Conservation (phyloP, 768 basidiomycete species). For the Dendrothele bispora region DNA sequence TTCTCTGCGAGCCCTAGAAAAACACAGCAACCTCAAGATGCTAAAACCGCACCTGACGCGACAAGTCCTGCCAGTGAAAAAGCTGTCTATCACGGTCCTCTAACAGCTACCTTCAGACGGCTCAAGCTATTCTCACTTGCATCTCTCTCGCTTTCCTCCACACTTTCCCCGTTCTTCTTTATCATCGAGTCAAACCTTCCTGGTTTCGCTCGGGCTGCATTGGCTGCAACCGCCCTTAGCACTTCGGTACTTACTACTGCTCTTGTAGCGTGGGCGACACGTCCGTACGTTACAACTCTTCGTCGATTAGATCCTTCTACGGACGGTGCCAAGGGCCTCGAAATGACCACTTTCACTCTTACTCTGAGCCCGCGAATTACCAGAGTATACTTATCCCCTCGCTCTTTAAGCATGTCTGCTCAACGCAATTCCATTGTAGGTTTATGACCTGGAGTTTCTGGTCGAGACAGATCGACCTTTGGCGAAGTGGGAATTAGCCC, state of each 20-base stretch:
- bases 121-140: conserved; percentile 84
- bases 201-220: conserved; percentile 59
- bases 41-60: too few species aligned
- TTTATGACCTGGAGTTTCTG: conserved; percentile 75
- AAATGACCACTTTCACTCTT: conserved; percentile 70
- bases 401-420: not conserved
- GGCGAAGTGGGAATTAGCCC: conserved; percentile 79
- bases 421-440: conserved; percentile 24
- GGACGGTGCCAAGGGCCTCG: conserved; percentile 51
- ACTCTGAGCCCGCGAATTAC: conserved; percentile 61
- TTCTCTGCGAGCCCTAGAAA: too few species aligned
- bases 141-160: conserved; percentile 67
- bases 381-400: conserved; percentile 37
- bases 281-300: conserved; percentile 71
- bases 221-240: conserved; percentile 69
- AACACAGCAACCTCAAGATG: too few species aligned
- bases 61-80: too few species aligned
- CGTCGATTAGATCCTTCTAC: conserved; percentile 47
- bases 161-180: conserved; percentile 80
- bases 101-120: conserved; percentile 68
- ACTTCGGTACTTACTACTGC: conserved; percentile 76
- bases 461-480: conserved; percentile 67
- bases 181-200: conserved; percentile 79
- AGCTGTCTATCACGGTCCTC: conserved; percentile 70
- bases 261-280: conserved; percentile 48